Base-by-base conservation (phyloP, 2,329 filamentous ascomycete species). In the Aspergillus sclerotialis region DNA sequence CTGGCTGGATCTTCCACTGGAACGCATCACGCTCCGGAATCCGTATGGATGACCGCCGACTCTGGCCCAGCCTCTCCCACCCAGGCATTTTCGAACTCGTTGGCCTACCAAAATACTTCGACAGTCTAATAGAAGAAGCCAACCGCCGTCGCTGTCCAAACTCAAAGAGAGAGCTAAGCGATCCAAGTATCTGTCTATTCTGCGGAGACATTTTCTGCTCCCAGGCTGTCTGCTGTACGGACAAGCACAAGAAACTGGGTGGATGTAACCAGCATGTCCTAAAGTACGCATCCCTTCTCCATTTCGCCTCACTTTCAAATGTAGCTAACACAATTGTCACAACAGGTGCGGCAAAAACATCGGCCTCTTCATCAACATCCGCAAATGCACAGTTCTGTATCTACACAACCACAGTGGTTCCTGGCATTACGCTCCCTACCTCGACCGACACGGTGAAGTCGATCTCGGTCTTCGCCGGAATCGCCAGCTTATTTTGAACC, bases 151-250 rank as follows among this genome's bases (percentile, higher is more conserved):
- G 76, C 32, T 98, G 92, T 53, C 88, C 88, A 0, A 93, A 81
- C 2, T 94, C 87, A 1, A 88, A 88, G 45, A 93, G 92, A 57
- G 90, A 95, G 48, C 68, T 98, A 32, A 82, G 81, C 2, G 93
- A 98, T 59, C 88, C 92, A 0, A 85, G 84, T 44, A 77, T 98
- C 24, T 98, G 92, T 55, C 73, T 98, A 25, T 87, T 95, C 65
- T 98, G 92, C 55, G 90, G 92, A 21, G 88, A 89, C n/a, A 86
- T 98, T 26, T 90, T 95, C 62, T 98, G 92, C 63, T 87, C 84
- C 7, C 92, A 98, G 67, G 87, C 84, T 29, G 82, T 89, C 30
- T 98, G 92, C 65, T 98, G 92, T 58, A 78, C 85, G 53, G 50
- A 56, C 18, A n/a, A n/a, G n/a, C n/a, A n/a, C n/a, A 80, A 79